These are phyloP conservation scores for Cystobasidiaceae sp. DNA, from an alignment of 1,284 basidiomycete genomes.

Conservation along the genomic window DNA sequence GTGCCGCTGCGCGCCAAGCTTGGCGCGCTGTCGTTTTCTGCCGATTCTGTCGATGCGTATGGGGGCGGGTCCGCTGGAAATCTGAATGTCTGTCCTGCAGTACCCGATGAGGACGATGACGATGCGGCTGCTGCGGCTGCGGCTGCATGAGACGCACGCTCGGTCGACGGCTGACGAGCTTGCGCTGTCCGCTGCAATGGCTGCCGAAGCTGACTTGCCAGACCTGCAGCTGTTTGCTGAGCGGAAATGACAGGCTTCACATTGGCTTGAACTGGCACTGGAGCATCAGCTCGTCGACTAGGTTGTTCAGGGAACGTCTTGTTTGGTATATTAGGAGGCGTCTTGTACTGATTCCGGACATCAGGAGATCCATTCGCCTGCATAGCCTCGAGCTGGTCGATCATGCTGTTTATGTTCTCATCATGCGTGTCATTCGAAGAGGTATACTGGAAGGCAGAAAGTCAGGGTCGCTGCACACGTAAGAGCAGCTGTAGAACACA, in stretches of 20 bases:
- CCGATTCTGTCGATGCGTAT: slow-evolving; percentile 1
- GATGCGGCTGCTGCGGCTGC: neutral
- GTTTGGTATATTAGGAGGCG: no score
- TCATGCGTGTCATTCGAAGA: slow-evolving; percentile 17
- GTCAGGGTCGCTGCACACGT: neutral
- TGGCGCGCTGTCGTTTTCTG: slow-evolving; percentile 11
- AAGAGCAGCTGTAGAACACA: neutral
- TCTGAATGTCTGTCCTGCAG: neutral
- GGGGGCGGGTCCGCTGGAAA: neutral
- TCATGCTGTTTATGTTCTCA: slow-evolving; percentile 20
- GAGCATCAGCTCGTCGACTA: no score
- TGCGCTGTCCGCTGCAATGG: no score
- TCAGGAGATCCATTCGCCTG: slow-evolving; percentile 7
- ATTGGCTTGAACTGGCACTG: no score
- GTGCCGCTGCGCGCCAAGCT: slow-evolving; percentile 13
- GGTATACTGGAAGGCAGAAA: neutral
- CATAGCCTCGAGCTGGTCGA: slow-evolving; percentile 23
- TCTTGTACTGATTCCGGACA: no score
- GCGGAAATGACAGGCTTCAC: neutral
- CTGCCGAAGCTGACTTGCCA: neutral
- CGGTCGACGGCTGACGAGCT: no score
- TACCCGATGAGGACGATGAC: neutral
- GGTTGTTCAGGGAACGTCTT: no score
- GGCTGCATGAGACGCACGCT: no score
- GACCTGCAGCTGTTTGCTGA: neutral